These are phyloP conservation scores for Xylaria sp. DNA, from an alignment of 2,329 filamentous ascomycete genomes.

Conservation along the genomic window DNA sequence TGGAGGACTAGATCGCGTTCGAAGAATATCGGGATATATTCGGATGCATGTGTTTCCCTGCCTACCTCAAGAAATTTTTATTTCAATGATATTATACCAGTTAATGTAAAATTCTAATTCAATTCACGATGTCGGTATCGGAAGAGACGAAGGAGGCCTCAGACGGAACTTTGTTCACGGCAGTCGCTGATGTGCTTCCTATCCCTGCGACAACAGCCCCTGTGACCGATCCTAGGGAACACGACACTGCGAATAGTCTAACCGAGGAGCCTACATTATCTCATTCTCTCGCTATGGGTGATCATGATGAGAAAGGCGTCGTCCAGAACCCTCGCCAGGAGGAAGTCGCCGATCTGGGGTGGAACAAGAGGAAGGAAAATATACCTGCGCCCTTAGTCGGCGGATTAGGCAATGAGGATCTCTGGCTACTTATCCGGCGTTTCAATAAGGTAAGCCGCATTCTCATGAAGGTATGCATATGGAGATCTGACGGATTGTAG, in stretches of 20 bases:
- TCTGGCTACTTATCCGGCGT: constrained; percentile 76
- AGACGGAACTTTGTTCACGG: constrained; percentile 33
- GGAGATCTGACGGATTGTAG: constrained; percentile 44
- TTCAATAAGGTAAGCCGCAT: constrained; percentile 72
- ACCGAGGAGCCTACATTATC: constrained; percentile 52
- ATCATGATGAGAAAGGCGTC: constrained; percentile 58
- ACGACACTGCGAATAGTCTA: constrained; percentile 42
- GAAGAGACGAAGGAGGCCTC: constrained; percentile 31
- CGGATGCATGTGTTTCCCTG: not conserved
- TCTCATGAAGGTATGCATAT: not conserved
- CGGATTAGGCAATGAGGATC: constrained; percentile 76
- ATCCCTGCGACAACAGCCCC: constrained; percentile 49
- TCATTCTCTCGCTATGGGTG: constrained; percentile 57
- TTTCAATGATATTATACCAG: not conserved
- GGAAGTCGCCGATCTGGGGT: constrained; percentile 75
- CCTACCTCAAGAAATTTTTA: not conserved
- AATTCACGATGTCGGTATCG: constrained; percentile 35
- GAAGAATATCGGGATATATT: constrained; percentile 20
- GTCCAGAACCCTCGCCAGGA: constrained; percentile 59
- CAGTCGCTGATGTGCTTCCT: constrained; percentile 50
- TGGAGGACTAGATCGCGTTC: not conserved
- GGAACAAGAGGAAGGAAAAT: constrained; percentile 69
- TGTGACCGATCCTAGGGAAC: constrained; percentile 46
- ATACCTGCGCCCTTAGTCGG: constrained; percentile 71
- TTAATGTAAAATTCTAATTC: not conserved